These are phyloP conservation scores for Penicillium sp. DNA, from an alignment of 2,329 filamentous ascomycete species.

Conservation along the genomic window DNA sequence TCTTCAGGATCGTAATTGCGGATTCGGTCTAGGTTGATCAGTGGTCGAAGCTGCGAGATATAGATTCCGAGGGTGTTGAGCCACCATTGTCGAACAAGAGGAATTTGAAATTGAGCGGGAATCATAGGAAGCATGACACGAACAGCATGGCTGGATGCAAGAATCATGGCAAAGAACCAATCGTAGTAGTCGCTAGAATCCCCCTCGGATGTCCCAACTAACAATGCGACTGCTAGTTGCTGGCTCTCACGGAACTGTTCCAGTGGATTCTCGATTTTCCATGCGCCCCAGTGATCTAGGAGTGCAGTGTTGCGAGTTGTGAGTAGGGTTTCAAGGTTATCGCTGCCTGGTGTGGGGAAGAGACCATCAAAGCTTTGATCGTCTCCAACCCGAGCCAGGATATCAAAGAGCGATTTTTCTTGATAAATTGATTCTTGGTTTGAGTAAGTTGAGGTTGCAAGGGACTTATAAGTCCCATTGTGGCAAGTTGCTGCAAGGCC, in stretches of 20 bases:
- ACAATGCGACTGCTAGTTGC: slow-evolving; percentile 52
- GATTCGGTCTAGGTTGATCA: slow-evolving; percentile 68
- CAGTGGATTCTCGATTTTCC: slow-evolving; percentile 70
- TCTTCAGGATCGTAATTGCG: slow-evolving; percentile 60
- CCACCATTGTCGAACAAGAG: slow-evolving; percentile 85
- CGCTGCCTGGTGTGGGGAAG: slow-evolving; percentile 59
- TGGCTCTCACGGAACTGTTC: slow-evolving; percentile 74
- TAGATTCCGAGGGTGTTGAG: slow-evolving; percentile 78
- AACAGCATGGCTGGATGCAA: slow-evolving; percentile 85
- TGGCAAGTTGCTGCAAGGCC: slow-evolving; percentile 66
- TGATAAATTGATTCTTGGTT: slow-evolving; percentile 59
- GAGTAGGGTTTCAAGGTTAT: slow-evolving; percentile 70
- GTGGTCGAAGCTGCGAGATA: slow-evolving; percentile 71
- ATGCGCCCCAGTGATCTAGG: slow-evolving; percentile 89
- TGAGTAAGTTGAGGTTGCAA: slow-evolving; percentile 74
- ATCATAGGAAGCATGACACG: slow-evolving; percentile 80
- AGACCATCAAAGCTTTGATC: slow-evolving; percentile 72
- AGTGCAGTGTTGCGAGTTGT: slow-evolving; percentile 68
- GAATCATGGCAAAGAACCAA: slow-evolving; percentile 78
- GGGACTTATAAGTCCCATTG: slow-evolving; percentile 58
- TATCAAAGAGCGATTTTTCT: slow-evolving; percentile 65
- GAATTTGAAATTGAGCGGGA: slow-evolving; percentile 70
- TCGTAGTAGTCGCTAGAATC: slow-evolving; percentile 63
- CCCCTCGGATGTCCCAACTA: slow-evolving; percentile 35
- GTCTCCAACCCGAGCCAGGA: slow-evolving; percentile 68